Evolutionary conservation across 768 basidiomycete genomes (phyloP).

Genomic region (Phylloporus rhodoxanthus): DNA sequence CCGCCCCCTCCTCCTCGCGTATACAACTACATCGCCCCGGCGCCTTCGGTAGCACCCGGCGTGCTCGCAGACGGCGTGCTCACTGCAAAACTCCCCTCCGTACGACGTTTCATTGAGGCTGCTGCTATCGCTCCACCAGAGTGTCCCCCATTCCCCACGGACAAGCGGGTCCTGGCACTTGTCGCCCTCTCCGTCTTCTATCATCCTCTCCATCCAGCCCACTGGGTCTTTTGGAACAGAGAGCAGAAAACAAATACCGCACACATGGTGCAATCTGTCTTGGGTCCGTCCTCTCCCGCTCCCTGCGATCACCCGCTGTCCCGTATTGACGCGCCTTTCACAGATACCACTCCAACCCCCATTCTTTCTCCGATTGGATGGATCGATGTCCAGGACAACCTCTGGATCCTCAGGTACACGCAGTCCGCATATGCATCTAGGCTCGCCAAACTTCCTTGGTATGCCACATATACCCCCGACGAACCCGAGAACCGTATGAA

Average conservation of each 20-base stretch:
- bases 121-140: slow-evolving; percentile 35
- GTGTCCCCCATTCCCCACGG: slow-evolving; percentile 39
- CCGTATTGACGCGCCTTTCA: slow-evolving; percentile 7
- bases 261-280: slow-evolving; percentile 45
- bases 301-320: background rate
- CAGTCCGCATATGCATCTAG: slow-evolving; percentile 25
- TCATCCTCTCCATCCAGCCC: slow-evolving; percentile 47
- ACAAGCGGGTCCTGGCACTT: slow-evolving; percentile 44
- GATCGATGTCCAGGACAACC: slow-evolving; percentile 31
- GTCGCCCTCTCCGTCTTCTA: slow-evolving; percentile 58
- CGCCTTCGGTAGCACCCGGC: slow-evolving; percentile 30
- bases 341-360: slow-evolving; percentile 27
- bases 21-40: slow-evolving; percentile 18
- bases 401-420: slow-evolving; percentile 31
- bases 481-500: slow-evolving; percentile 31
- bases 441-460: slow-evolving; percentile 25
- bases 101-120: slow-evolving; percentile 42
- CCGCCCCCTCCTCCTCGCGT: slow-evolving; percentile 17
- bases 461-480: slow-evolving; percentile 26
- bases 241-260: slow-evolving; percentile 46
- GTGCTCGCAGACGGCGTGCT: slow-evolving; percentile 36
- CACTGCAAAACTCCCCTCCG: slow-evolving; percentile 44
- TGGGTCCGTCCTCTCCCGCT: slow-evolving; percentile 38
- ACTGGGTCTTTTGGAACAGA: slow-evolving; percentile 62
- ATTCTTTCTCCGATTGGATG: slow-evolving; percentile 33